Conservation (phyloP, 768 basidiomycete species). For the Rhizopogon salebrosus region DNA sequence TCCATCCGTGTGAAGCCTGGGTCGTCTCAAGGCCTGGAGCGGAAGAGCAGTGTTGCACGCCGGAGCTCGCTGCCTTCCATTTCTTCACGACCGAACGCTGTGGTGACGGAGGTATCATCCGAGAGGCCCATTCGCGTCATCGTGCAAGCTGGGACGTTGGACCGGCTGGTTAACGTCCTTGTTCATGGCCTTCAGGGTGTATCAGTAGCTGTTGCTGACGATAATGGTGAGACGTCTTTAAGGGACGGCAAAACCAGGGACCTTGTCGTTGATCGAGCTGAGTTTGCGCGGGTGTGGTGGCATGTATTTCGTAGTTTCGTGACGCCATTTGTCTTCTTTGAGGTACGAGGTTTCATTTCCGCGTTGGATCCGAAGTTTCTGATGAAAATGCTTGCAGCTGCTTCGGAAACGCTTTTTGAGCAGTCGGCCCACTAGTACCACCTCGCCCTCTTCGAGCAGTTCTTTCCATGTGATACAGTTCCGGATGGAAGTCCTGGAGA, state of each 20-base stretch:
- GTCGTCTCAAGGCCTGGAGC: conserved; percentile 60
- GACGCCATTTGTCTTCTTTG: conserved; percentile 77
- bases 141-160: conserved; percentile 75
- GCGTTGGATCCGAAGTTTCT: no score
- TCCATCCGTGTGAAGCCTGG: conserved; percentile 77
- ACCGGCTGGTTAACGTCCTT: conserved; percentile 67
- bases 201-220: conserved; percentile 77
- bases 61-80: conserved; percentile 78
- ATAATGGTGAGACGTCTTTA: conserved; percentile 81
- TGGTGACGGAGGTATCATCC: conserved; percentile 57
- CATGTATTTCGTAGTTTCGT: conserved; percentile 78
- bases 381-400: no score
- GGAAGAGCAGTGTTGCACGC: conserved; percentile 72
- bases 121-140: conserved; percentile 72
- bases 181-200: conserved; percentile 75
- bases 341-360: conserved; percentile 42
- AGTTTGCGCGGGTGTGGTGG: conserved; percentile 82
- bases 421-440: conserved; percentile 37
- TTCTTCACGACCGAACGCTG: conserved; percentile 53
- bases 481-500: conserved; percentile 59
- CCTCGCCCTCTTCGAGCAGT: conserved; percentile 34
- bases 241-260: conserved; percentile 70
- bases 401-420: conserved; percentile 70
- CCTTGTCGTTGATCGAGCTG: conserved; percentile 63
- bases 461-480: conserved; percentile 43